These are phyloP conservation scores for Ascochyta rabiei DNA, from an alignment of 2,329 filamentous ascomycete species.

Conservation along the genomic window DNA sequence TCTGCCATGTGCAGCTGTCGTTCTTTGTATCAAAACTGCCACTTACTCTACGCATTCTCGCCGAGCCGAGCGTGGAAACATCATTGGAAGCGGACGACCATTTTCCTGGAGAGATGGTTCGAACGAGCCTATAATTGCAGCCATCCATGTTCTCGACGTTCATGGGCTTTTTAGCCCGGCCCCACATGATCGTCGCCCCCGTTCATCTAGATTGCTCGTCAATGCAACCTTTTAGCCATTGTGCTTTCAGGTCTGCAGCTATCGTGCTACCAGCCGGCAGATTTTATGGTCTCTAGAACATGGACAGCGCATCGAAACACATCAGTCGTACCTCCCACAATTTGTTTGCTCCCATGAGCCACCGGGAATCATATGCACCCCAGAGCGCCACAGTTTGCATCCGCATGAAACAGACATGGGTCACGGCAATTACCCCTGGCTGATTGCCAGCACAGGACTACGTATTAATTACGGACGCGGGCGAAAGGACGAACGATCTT, in stretches of 20 bases:
- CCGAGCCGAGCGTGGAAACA: too few species aligned
- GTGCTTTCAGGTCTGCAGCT: constrained; percentile 13
- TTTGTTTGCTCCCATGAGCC: constrained; percentile 30
- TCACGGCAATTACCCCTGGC: constrained; percentile 33
- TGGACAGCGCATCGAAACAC: not conserved
- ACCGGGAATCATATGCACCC: constrained; percentile 38
- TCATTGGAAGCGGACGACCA: not conserved
- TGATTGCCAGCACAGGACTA: constrained; percentile 30
- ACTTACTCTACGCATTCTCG: not conserved
- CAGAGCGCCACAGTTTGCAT: constrained; percentile 34
- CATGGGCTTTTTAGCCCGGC: constrained; percentile 20
- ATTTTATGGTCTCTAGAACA: constrained; percentile 1
- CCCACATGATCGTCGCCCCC: constrained; percentile 9
- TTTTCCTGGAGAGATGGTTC: not conserved
- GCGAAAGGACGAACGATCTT: constrained; percentile 39
- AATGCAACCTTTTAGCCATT: constrained; percentile 33
- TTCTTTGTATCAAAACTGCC: not conserved
- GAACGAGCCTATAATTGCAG: not conserved
- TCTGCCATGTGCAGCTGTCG: not conserved
- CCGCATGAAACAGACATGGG: constrained; percentile 29
- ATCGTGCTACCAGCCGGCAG: constrained; percentile 17
- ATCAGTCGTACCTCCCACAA: constrained; percentile 5
- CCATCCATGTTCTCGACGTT: not conserved
- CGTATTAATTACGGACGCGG: constrained; percentile 41
- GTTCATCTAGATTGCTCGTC: constrained; percentile 6